These are phyloP conservation scores for Apiospora saccharicola DNA, from an alignment of 2,329 filamentous ascomycete species.

Conservation along the genomic window DNA sequence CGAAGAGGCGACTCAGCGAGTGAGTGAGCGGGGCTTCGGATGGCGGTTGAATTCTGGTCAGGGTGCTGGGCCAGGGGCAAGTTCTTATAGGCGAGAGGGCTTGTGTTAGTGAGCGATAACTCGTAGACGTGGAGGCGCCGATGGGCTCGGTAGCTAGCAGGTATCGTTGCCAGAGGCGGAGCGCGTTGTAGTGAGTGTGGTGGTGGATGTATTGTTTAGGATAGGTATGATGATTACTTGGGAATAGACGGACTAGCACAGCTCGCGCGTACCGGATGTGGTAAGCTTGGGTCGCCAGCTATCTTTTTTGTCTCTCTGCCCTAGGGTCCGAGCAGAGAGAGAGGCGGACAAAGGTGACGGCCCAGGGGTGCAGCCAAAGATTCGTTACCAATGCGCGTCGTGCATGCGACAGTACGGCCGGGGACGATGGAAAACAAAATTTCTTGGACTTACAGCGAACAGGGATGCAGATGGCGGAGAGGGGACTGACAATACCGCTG, in stretches of 20 bases:
- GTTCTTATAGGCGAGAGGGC: constrained; percentile 1
- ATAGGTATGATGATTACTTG: neutral
- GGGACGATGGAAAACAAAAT: constrained; percentile 14
- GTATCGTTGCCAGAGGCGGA: constrained; percentile 16
- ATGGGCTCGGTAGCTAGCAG: constrained; percentile 2
- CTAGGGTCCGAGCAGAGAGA: neutral
- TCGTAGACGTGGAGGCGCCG: neutral
- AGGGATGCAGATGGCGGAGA: constrained; percentile 9
- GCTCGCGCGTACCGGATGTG: constrained; percentile 20
- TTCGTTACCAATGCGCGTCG: neutral
- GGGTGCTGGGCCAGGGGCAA: constrained; percentile 1
- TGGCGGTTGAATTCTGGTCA: neutral
- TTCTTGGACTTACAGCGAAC: constrained; percentile 10
- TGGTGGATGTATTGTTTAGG: constrained; percentile 16
- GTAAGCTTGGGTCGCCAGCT: constrained; percentile 12
- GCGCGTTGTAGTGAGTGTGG: constrained; percentile 3
- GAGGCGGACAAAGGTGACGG: constrained; percentile 5
- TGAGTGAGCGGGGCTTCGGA: neutral
- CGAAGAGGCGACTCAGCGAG: constrained; percentile 20
- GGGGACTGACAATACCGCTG: neutral
- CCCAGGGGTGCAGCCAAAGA: neutral
- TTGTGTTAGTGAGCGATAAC: neutral
- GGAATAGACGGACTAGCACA: neutral
- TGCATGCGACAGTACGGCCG: neutral
- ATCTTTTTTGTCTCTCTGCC: constrained; percentile 4